These are phyloP conservation scores for Cenchrus fungigraminus DNA, from an alignment of 176 grass and related monocot genomes.

Conservation along the genomic window DNA sequence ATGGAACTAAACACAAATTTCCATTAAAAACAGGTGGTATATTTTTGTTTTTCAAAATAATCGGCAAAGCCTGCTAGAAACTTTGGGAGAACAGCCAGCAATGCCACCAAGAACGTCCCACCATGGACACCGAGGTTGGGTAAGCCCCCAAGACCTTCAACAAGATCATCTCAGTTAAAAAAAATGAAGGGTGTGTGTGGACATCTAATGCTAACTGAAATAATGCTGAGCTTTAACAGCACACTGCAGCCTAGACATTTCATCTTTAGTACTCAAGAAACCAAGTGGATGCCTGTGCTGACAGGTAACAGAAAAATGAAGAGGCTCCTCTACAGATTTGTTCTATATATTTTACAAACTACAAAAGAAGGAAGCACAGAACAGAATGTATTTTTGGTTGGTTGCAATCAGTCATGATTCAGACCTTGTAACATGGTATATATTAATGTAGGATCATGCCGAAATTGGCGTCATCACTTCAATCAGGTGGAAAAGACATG, in stretches of 20 bases:
- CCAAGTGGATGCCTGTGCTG: not conserved
- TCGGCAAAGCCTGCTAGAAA: conserved; percentile 60
- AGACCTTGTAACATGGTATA: not conserved
- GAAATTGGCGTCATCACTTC: not conserved
- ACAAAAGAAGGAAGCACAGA: conserved; percentile 7
- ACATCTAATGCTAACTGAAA: conserved; percentile 56
- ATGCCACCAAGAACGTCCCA: conserved; percentile 59
- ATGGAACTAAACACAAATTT: conserved; percentile 44
- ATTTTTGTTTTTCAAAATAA: conserved; percentile 49
- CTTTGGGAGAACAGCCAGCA: conserved; percentile 56
- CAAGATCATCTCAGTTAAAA: conserved; percentile 96
- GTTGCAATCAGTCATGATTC: not conserved
- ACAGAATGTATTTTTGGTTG: not conserved
- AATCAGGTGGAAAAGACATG: conserved; percentile 8
- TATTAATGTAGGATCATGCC: not conserved
- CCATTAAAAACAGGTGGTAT: conserved; percentile 40
- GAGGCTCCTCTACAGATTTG: not conserved
- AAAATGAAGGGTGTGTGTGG: conserved; percentile 57
- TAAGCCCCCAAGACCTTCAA: conserved; percentile 96
- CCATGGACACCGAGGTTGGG: conserved; percentile 80
- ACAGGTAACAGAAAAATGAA: not conserved
- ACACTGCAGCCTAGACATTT: conserved; percentile 16
- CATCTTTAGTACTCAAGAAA: conserved; percentile 1
- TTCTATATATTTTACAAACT: not conserved
- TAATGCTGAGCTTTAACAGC: conserved; percentile 26